These are phyloP conservation scores for Begonia loranthoides DNA, from an alignment of 306 rosid genomes.

Conservation along the genomic window DNA sequence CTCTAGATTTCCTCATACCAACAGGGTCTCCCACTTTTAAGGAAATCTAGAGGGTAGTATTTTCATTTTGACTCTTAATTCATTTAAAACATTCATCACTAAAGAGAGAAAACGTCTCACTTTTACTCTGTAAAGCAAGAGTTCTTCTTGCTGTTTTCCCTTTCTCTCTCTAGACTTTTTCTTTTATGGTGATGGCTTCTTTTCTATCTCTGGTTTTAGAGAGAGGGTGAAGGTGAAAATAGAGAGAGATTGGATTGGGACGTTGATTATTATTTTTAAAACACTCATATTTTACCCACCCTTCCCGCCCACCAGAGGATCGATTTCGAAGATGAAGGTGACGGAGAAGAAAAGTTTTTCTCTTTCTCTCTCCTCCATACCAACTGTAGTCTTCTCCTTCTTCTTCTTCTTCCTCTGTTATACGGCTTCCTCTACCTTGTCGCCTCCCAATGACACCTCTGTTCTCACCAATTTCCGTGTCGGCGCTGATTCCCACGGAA, in stretches of 20 bases:
- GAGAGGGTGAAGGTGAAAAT: neutral
- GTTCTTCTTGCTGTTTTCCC: neutral
- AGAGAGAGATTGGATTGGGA: constrained; percentile 2
- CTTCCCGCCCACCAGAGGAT: constrained; percentile 2
- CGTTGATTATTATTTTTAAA: neutral
- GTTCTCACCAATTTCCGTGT: constrained; percentile 56
- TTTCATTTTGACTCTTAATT: no score
- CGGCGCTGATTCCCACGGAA: constrained; percentile 61
- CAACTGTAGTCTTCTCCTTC: constrained; percentile 3
- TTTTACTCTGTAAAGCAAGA: neutral
- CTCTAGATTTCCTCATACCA: neutral
- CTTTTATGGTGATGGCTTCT: no score
- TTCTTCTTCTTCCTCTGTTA: constrained; percentile 3
- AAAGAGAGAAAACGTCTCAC: neutral
- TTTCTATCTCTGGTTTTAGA: neutral
- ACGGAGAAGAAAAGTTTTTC: neutral
- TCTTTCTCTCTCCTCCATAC: neutral
- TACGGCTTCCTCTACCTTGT: neutral
- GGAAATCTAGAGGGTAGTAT: no score
- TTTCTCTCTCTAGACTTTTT: neutral
- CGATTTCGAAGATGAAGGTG: constrained; percentile 1
- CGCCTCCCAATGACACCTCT: constrained; percentile 40
- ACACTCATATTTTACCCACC: constrained; percentile 1
- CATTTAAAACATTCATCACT: no score
- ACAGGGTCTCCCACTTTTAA: no score